These are phyloP conservation scores for Copromyces sp. DNA, from an alignment of 495 filamentous ascomycete genomes.

Conservation along the genomic window DNA sequence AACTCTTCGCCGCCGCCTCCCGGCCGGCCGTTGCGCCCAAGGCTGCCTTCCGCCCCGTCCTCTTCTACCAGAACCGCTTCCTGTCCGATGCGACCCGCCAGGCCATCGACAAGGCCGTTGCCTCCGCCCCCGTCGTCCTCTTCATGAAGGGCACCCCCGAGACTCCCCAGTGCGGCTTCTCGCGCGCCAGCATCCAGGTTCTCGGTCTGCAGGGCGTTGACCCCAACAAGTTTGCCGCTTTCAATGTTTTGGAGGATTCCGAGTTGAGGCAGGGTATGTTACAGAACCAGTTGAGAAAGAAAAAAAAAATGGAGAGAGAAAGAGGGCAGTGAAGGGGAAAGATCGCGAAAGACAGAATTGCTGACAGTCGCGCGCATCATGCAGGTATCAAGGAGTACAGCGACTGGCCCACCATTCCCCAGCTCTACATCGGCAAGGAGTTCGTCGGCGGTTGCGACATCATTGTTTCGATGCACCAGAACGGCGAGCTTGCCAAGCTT, in stretches of 20 bases:
- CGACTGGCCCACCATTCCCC: constrained; percentile 97
- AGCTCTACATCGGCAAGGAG: constrained; percentile 89
- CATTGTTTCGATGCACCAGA: constrained; percentile 93
- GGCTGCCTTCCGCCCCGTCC: constrained; percentile 12
- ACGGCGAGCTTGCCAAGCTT: constrained; percentile 82
- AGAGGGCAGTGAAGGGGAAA: not conserved
- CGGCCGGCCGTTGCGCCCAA: constrained; percentile 1
- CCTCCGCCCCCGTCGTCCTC: constrained; percentile 78
- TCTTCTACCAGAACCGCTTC: constrained; percentile 42
- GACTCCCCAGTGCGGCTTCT: constrained; percentile 96
- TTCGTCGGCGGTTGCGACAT: constrained; percentile 98
- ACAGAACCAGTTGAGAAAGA: not conserved
- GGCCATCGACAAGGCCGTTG: constrained; percentile 82
- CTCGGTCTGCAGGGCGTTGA: constrained; percentile 90
- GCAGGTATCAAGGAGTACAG: constrained; percentile 96
- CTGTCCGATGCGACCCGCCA: constrained; percentile 65
- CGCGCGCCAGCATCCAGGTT: constrained; percentile 88
- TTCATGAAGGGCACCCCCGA: constrained; percentile 99
- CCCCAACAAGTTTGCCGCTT: constrained; percentile 91
- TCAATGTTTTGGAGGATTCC: constrained; percentile 88
- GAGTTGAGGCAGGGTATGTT: constrained; percentile 73
- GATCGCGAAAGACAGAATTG: not conserved
- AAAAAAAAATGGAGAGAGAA: not conserved
- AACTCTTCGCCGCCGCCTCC: constrained; percentile 9
- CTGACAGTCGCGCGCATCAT: constrained; percentile 3